A percentile compares a stretch with the other conserved stretches of the same genome.
These are phyloP conservation scores for Kwoniella heveanensis DNA, from an alignment of 768 basidiomycete species.

Conservation along the genomic window DNA sequence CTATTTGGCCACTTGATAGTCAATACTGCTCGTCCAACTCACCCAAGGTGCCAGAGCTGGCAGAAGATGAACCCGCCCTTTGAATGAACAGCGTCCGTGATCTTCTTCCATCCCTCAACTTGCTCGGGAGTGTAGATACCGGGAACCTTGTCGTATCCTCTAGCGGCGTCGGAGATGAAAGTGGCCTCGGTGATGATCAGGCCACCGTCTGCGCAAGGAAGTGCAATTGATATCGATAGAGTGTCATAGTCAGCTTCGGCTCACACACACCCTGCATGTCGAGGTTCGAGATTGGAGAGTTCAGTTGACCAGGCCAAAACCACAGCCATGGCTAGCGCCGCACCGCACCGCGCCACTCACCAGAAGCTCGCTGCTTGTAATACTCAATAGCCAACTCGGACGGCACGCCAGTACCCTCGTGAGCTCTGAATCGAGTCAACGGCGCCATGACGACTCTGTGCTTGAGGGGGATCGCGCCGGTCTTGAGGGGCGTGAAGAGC, in stretches of 20 bases:
- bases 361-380: conserved; percentile 50
- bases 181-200: conserved; percentile 48
- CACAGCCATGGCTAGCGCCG: too few species aligned
- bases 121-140: conserved; percentile 58
- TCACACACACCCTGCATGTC: neutral
- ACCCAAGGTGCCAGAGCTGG: conserved; percentile 66
- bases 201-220: conserved; percentile 30
- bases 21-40: conserved; percentile 7
- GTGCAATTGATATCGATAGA: neutral
- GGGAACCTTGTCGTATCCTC: conserved; percentile 22
- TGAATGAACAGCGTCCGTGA: conserved; percentile 65
- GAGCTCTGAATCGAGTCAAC: conserved; percentile 41
- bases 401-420: conserved; percentile 26
- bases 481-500: conserved; percentile 23
- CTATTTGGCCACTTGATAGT: too few species aligned
- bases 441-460: conserved; percentile 48
- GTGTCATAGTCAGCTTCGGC: neutral
- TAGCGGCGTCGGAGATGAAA: conserved; percentile 23
- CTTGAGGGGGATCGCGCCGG: conserved; percentile 20
- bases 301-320: too few species aligned
- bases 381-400: conserved; percentile 37
- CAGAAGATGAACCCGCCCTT: conserved; percentile 62
- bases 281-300: too few species aligned
- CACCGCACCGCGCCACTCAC: too few species aligned
- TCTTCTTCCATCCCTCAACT: conserved; percentile 63